Evolutionary conservation across 1,284 basidiomycete species (phyloP).

Genomic region (Boletus smithii): DNA sequence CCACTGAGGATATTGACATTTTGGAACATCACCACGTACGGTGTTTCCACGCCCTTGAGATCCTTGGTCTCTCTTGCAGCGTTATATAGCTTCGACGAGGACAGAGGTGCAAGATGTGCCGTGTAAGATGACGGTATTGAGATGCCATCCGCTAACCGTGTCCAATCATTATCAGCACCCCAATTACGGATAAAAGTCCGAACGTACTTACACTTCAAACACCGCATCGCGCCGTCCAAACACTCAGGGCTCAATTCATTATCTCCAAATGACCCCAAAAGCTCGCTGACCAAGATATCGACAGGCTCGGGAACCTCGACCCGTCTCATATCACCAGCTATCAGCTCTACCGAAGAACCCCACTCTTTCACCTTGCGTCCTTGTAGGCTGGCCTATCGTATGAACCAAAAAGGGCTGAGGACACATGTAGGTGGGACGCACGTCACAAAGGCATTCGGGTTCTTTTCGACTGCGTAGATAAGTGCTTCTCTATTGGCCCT

Average conservation of each 20-base stretch:
- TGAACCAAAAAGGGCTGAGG: constrained; percentile 20
- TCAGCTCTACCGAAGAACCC: constrained; percentile 75
- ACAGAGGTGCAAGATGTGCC: constrained; percentile 89
- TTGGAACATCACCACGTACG: constrained; percentile 98
- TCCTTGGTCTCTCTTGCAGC: constrained; percentile 68
- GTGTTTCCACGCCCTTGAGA: constrained; percentile 77
- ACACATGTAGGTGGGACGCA: constrained; percentile 41
- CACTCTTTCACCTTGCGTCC: constrained; percentile 79
- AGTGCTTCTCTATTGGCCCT: constrained; percentile 64
- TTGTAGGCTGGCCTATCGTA: constrained; percentile 60
- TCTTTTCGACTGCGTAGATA: constrained; percentile 95
- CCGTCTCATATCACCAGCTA: constrained; percentile 93
- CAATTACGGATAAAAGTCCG: background rate
- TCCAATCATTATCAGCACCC: constrained; percentile 12
- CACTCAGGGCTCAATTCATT: constrained; percentile 99
- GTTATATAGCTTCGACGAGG: constrained; percentile 88
- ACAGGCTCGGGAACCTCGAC: constrained; percentile 79
- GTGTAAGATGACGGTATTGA: constrained; percentile 97
- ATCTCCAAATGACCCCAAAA: constrained; percentile 96
- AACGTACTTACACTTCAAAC: constrained; percentile 71
- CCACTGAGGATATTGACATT: constrained; percentile 86
- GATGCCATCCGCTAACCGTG: constrained; percentile 75
- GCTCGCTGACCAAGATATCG: constrained; percentile 94
- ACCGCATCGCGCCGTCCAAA: constrained; percentile 91
- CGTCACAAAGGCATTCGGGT: constrained; percentile 91